Evolutionary conservation across 164 flowering plant genomes (phyloP), one percentile per base, ranked within the genome.

Genomic region (Buxus sempervirens): DNA sequence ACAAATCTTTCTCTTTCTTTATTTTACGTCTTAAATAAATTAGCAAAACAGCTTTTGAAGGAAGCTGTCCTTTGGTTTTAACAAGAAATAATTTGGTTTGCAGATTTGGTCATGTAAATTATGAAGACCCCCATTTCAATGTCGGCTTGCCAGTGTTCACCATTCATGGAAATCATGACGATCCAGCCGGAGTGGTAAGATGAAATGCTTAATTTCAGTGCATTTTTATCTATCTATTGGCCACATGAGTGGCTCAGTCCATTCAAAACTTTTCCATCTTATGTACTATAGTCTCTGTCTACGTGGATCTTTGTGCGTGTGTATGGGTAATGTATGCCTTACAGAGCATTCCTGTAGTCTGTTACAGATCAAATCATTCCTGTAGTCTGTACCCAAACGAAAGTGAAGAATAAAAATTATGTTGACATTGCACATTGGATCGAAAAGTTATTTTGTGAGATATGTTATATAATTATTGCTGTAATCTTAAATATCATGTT

Each of bases 101-200:
- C 91, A 95, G 99, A 76, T 95, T 95, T 75, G 99, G 99, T 63
- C 99, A 90, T 75, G 99, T 95, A 49, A 95, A 95, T 76, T 95
- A 90, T 80, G 98, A 95, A 80, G 99, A 95, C 82, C 97, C 98
- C 57, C 93, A 92, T 74, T 95, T 88, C 83, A 95, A 90, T 79
- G 98, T 95, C 68, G 99, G 99, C 54, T 79, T 95, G 84, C 99
- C 99, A 25, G 98, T 93, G 56, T 95, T 95, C 84, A 95, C 83
- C 57, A 95, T 95, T 75, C 99, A 95, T 78, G 99, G 99, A 72
- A 95, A 95, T 77, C 99, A 95, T 79, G 99, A 95, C 75, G 99
- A 92, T 77, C 99, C 99, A 69, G 97, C 98, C 69, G 99, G 99
- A 78, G 99, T 95, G 98, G 98, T 95, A 93, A 70, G 84, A 51